Conservation (phyloP, 1,284 basidiomycete genomes). For the Cutaneotrichosporon sp. region DNA sequence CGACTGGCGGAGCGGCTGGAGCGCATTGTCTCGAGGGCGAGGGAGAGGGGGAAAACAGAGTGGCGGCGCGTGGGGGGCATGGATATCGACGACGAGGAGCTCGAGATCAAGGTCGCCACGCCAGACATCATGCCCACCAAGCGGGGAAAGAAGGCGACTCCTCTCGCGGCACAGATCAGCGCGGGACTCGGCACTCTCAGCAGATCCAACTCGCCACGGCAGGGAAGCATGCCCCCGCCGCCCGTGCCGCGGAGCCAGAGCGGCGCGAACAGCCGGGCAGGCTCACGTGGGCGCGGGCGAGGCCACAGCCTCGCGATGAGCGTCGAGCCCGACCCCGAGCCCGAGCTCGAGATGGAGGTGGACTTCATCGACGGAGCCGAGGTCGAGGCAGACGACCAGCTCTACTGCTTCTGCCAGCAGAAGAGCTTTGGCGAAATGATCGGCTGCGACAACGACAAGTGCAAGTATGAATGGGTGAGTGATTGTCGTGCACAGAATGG, state of each 20-base stretch:
- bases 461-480: constrained; percentile 87
- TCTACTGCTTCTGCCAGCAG: constrained; percentile 86
- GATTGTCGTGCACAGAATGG: too few relatives aligned
- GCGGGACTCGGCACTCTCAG: not conserved
- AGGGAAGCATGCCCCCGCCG: constrained; percentile 16
- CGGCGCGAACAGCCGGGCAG: not conserved
- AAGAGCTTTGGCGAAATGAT: constrained; percentile 94
- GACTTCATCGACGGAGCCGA: constrained; percentile 32
- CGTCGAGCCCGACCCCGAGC: constrained; percentile 2
- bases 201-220: not conserved
- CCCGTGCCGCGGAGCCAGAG: constrained; percentile 15
- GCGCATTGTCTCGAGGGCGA: constrained; percentile 44
- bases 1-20: constrained; percentile 49
- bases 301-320: constrained; percentile 5
- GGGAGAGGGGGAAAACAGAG: constrained; percentile 46
- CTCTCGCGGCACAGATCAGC: constrained; percentile 10
- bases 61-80: constrained; percentile 51
- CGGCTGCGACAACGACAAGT: constrained; percentile 80
- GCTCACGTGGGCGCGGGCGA: not conserved
- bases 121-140: not conserved
- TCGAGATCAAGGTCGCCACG: not conserved
- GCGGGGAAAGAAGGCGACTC: constrained; percentile 4
- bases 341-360: constrained; percentile 20
- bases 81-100: constrained; percentile 37
- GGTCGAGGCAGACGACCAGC: constrained; percentile 55